phyloP scores from a whole-genome alignment of 306 rosid species.

The Ormosia semicastrata region DNA sequence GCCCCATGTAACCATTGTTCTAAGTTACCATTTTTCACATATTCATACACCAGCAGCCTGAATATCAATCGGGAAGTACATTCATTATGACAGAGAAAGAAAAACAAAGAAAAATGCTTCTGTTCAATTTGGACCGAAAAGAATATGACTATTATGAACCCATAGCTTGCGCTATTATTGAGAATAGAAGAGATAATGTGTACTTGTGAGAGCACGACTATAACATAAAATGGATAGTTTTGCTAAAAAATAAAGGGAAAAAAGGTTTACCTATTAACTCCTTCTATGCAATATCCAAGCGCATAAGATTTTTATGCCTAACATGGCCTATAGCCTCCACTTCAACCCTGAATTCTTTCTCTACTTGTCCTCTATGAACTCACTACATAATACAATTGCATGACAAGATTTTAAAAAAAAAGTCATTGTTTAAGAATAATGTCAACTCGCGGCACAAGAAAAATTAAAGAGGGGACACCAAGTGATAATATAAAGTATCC shows the following conservation, averaged over 20 bases:
- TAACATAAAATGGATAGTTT: not conserved
- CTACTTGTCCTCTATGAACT: constrained; percentile 87
- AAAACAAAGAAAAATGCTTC: not conserved
- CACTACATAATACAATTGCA: constrained; percentile 21
- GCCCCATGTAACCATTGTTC: constrained; percentile 97
- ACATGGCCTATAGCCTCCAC: constrained; percentile 99
- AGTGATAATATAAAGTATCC: constrained; percentile 35
- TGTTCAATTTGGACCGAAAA: not conserved
- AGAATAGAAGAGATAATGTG: not conserved
- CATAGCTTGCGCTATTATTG: not conserved
- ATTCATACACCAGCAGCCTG: constrained; percentile 95
- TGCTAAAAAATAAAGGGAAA: not conserved
- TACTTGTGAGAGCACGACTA: not conserved
- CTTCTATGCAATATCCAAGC: constrained; percentile 92
- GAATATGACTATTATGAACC: not conserved
- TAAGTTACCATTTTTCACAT: constrained; percentile 93
- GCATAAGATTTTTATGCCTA: constrained; percentile 93
- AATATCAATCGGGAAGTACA: constrained; percentile 12
- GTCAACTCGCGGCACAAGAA: not conserved
- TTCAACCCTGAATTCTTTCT: constrained; percentile 97
- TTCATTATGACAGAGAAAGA: not conserved
- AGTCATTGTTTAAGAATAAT: not conserved
- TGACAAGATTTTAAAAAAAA: constrained; percentile 2
- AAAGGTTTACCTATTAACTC: constrained; percentile 72
- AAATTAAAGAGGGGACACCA: not conserved